phyloP scores from a whole-genome alignment of 108 stramenopile genomes.

The Bacterosira constricta region DNA sequence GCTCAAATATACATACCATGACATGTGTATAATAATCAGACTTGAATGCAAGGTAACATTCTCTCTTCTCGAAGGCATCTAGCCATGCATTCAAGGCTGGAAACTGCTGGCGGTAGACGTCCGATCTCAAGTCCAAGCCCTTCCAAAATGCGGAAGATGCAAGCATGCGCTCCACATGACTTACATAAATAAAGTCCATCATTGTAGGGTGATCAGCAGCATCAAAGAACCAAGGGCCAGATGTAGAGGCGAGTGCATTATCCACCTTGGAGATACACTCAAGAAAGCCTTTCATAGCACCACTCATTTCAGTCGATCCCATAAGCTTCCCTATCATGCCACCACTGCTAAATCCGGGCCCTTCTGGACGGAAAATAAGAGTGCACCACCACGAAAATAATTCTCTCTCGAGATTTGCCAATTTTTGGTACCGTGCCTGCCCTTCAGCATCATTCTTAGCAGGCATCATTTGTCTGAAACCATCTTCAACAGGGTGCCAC shows the following conservation, averaged over 20 bases:
- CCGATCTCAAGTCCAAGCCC: conserved; percentile 76
- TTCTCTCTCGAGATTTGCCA: conserved; percentile 88
- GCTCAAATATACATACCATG: too few species aligned
- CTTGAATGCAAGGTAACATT: conserved; percentile 87
- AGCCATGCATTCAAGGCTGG: conserved; percentile 81
- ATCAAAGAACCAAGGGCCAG: conserved; percentile 94
- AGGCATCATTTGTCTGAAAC: conserved; percentile 85
- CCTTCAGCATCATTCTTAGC: conserved; percentile 47
- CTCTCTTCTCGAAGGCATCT: conserved; percentile 90
- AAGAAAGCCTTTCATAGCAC: conserved; percentile 80
- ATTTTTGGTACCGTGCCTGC: conserved; percentile 44
- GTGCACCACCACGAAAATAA: conserved; percentile 95
- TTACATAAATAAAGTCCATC: conserved; percentile 93
- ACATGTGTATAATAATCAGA: conserved; percentile 82
- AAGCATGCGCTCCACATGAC: conserved; percentile 89
- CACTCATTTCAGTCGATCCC: conserved; percentile 64
- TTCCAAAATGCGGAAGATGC: conserved; percentile 94
- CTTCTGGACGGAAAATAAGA: conserved; percentile 81
- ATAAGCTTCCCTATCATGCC: conserved; percentile 49
- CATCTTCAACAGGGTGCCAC: conserved; percentile 70
- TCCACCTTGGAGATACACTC: conserved; percentile 81
- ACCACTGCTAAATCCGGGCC: conserved; percentile 38
- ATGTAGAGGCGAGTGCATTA: conserved; percentile 62
- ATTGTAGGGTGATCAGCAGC: conserved; percentile 81
- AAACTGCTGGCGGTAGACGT: conserved; percentile 52